Conservation (phyloP, 768 basidiomycete species). For the Pisolithus marmoratus region DNA sequence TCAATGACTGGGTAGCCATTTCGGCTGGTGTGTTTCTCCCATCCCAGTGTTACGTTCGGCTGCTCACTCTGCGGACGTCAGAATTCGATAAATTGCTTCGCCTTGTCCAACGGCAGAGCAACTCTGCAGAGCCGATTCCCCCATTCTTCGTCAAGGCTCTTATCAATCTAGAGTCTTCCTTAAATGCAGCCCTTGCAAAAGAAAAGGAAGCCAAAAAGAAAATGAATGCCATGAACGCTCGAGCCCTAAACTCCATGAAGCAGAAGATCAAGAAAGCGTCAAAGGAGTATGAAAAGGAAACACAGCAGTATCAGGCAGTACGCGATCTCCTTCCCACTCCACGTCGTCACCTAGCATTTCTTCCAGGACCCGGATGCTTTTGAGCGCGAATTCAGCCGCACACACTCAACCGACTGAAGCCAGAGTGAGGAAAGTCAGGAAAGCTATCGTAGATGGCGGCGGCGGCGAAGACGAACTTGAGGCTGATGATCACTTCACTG, state of each 20-base stretch:
- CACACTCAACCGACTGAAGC: slow-evolving; percentile 42
- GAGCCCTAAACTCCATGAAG: slow-evolving; percentile 95
- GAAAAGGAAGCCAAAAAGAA: slow-evolving; percentile 94
- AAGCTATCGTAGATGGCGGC: slow-evolving; percentile 28
- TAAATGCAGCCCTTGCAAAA: slow-evolving; percentile 68
- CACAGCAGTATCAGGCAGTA: slow-evolving; percentile 77
- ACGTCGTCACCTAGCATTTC: slow-evolving; percentile 1
- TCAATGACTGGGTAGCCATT: slow-evolving; percentile 94
- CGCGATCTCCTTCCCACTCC: slow-evolving; percentile 12
- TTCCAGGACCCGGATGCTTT: slow-evolving; percentile 84
- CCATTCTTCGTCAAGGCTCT: slow-evolving; percentile 79
- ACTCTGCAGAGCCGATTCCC: slow-evolving; percentile 80
- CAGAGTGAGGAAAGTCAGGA: slow-evolving; percentile 34
- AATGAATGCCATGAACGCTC: slow-evolving; percentile 91
- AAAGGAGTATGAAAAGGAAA: slow-evolving; percentile 82
- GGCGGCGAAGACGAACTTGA: slow-evolving; percentile 38
- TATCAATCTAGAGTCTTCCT: slow-evolving; percentile 65
- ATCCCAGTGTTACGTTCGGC: background rate
- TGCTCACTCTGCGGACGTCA: slow-evolving; percentile 26
- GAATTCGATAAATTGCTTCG: slow-evolving; percentile 96
- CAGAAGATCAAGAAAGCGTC: slow-evolving; percentile 90
- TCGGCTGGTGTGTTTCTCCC: slow-evolving; percentile 60
- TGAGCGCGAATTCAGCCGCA: slow-evolving; percentile 64
- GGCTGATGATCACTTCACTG: slow-evolving; percentile 69
- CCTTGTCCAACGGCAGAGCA: slow-evolving; percentile 83